Evolutionary conservation across 148 eudicot species (phyloP).

Genomic region (Rhododendron vialii): DNA sequence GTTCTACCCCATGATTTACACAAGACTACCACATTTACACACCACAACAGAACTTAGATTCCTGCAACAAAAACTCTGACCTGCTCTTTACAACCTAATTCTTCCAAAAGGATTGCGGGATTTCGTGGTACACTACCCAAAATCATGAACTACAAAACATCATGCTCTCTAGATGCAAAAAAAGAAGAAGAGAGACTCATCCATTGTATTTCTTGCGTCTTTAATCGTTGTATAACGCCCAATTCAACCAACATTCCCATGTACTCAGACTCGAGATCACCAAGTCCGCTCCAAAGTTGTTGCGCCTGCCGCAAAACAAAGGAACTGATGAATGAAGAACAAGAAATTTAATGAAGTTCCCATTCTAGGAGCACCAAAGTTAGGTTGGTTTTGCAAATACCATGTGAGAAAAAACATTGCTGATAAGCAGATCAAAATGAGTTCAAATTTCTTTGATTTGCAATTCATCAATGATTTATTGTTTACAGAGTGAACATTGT

Average conservation of each 20-base stretch:
- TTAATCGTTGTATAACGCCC: not conserved
- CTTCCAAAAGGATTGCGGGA: not conserved
- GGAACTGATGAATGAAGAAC: not conserved
- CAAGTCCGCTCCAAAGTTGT: conserved; percentile 12
- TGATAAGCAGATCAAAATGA: not conserved
- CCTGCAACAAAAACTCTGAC: not conserved
- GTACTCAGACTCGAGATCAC: not conserved
- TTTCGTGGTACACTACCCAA: not conserved
- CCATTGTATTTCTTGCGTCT: not conserved
- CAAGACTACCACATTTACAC: not conserved
- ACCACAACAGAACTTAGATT: not conserved
- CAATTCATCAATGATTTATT: too few relatives aligned
- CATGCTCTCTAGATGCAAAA: not conserved
- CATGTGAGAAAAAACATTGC: not conserved
- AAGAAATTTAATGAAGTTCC: not conserved
- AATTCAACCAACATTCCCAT: conserved; percentile 4
- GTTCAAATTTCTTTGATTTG: not conserved
- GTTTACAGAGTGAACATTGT: not conserved
- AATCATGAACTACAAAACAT: not conserved
- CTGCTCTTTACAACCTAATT: not conserved
- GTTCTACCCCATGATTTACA: not conserved
- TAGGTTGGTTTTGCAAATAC: not conserved
- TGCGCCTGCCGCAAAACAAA: conserved; percentile 4
- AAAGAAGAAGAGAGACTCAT: not conserved
- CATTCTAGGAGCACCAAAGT: not conserved